These are phyloP conservation scores for Tetrahymena thermophila DNA, from an alignment of 73 alveolate genomes.

Conservation along the genomic window DNA sequence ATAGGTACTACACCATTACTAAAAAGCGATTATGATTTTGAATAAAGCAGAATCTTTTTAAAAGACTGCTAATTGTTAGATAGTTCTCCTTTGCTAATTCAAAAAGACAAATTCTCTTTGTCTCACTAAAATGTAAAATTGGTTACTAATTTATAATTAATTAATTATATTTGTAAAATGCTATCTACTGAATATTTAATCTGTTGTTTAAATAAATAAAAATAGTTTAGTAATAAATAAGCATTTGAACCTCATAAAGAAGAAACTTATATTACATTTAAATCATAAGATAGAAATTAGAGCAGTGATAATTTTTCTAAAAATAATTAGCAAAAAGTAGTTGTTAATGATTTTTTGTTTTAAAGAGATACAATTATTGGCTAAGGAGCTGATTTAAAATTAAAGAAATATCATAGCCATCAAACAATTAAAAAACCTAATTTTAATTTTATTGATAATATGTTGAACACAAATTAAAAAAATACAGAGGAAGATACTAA, in stretches of 20 bases:
- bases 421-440: neutral
- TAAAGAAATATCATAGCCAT: neutral
- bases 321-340: neutral
- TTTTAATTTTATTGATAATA: neutral
- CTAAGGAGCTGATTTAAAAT: neutral
- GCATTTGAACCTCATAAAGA: neutral
- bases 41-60: neutral
- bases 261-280: neutral
- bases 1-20: neutral
- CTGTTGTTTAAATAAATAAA: too few species aligned
- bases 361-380: neutral
- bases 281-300: neutral
- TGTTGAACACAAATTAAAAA: neutral
- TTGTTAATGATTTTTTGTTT: neutral
- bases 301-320: neutral
- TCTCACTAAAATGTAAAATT: neutral
- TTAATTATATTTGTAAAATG: neutral
- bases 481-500: neutral
- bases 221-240: neutral
- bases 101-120: neutral
- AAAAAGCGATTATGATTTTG: neutral
- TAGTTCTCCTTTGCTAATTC: neutral
- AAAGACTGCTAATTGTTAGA: neutral
- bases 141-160: neutral
- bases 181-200: neutral